Conservation (phyloP, 2,329 filamentous ascomycete species). For the Xenoacremonium recifei region DNA sequence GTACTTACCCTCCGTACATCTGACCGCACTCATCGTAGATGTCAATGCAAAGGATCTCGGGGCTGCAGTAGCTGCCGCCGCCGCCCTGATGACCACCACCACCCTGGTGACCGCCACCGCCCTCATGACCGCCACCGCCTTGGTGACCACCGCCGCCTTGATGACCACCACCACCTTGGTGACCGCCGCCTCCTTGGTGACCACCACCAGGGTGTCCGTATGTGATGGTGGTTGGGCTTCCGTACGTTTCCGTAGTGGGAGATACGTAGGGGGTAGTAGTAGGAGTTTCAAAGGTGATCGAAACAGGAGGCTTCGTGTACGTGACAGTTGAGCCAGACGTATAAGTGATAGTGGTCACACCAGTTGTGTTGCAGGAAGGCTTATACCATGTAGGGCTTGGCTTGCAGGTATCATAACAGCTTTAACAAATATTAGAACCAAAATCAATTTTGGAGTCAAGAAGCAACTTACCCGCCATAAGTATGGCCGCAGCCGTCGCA, state of each 20-base stretch:
- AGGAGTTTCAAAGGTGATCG: neutral
- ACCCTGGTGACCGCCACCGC: too few relatives aligned
- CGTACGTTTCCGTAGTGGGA: neutral
- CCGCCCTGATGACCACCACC: too few relatives aligned
- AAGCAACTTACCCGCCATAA: constrained; percentile 6
- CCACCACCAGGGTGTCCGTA: too few relatives aligned
- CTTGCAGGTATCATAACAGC: neutral
- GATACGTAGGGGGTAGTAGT: neutral
- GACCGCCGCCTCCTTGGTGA: too few relatives aligned
- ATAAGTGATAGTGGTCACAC: too few relatives aligned
- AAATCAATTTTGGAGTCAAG: neutral
- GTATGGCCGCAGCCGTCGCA: constrained; percentile 15
- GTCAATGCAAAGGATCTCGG: constrained; percentile 5
- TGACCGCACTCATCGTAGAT: constrained; percentile 4
- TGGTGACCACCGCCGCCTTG: too few relatives aligned
- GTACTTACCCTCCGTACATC: constrained; percentile 21
- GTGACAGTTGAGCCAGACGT: too few relatives aligned
- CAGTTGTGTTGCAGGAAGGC: too few relatives aligned
- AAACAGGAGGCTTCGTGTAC: neutral
- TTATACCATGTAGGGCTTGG: neutral
- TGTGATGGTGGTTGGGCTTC: too few relatives aligned
- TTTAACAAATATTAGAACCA: neutral
- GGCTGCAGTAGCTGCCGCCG: too few relatives aligned
- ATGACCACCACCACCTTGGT: too few relatives aligned
- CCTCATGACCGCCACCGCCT: too few relatives aligned